These are phyloP conservation scores for Solanum sejunctum DNA, from an alignment of 257 asterid genomes.

Conservation along the genomic window DNA sequence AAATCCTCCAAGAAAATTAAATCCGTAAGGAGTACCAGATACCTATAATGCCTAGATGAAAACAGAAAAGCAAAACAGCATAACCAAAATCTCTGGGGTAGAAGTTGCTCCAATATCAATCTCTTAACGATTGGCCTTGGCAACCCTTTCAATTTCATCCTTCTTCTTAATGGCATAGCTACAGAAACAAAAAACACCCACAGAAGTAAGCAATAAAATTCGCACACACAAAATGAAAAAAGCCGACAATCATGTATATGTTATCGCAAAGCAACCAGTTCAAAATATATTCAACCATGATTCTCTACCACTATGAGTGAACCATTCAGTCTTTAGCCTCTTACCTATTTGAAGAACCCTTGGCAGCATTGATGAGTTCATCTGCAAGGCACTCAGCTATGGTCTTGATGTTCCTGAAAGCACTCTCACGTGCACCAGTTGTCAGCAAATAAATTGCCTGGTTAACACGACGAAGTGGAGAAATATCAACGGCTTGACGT, in stretches of 20 bases:
- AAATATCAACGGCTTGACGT: slow-evolving; percentile 79
- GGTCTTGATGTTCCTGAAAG: slow-evolving; percentile 63
- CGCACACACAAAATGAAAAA: not conserved
- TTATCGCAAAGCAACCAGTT: not conserved
- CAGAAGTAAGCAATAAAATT: not conserved
- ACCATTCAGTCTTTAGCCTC: not conserved
- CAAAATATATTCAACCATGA: not conserved
- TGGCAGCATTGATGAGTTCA: slow-evolving; percentile 69
- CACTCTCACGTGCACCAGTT: slow-evolving; percentile 75
- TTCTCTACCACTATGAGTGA: not conserved
- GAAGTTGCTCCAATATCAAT: not conserved
- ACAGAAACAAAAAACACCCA: not conserved
- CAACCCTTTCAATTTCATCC: slow-evolving; percentile 89
- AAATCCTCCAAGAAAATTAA: not conserved
- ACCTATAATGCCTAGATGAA: not conserved
- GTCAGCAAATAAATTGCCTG: slow-evolving; percentile 70
- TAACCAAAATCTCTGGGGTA: slow-evolving; percentile 5
- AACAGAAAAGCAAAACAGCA: not conserved
- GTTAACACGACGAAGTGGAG: slow-evolving; percentile 73
- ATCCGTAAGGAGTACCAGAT: not conserved
- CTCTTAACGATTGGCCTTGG: slow-evolving; percentile 77
- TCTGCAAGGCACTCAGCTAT: slow-evolving; percentile 14
- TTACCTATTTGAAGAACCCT: slow-evolving; percentile 75
- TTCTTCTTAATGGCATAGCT: slow-evolving; percentile 91
- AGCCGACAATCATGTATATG: not conserved